These are phyloP conservation scores for Backusella psychrophila DNA, from an alignment of 192 early-diverging fungal species.

Conservation along the genomic window DNA sequence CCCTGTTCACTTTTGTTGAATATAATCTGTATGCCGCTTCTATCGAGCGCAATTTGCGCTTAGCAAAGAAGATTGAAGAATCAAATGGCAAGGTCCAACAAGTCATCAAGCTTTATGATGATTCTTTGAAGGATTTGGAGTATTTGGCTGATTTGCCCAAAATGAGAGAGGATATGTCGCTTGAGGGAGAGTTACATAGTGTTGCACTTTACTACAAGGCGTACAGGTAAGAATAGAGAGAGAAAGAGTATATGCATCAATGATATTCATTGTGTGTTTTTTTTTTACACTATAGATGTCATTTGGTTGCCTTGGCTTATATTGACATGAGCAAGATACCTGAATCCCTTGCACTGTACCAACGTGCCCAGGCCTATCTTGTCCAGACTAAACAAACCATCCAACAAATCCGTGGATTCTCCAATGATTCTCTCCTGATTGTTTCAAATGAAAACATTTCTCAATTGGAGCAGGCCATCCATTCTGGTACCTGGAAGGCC, in stretches of 20 bases:
- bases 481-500: conserved; percentile 52
- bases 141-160: conserved; percentile 56
- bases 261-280: background rate
- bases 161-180: conserved; percentile 40
- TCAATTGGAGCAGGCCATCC: conserved; percentile 43
- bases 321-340: conserved; percentile 36
- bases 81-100: conserved; percentile 56
- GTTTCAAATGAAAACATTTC: conserved; percentile 39
- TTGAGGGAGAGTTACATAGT: conserved; percentile 48
- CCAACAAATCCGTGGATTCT: conserved; percentile 27
- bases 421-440: conserved; percentile 40
- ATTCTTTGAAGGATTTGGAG: conserved; percentile 45
- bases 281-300: conserved; percentile 32
- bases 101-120: conserved; percentile 64
- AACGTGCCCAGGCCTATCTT: conserved; percentile 51
- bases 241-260: background rate
- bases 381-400: conserved; percentile 49
- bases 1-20: conserved; percentile 54
- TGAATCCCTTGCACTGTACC: conserved; percentile 60
- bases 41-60: conserved; percentile 57
- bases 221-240: conserved; percentile 44
- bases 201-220: conserved; percentile 53
- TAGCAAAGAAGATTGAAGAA: conserved; percentile 41
- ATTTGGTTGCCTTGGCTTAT: conserved; percentile 54
- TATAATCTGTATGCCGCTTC: conserved; percentile 51